These are phyloP conservation scores for Aaosphaeria pasadenensis DNA, from an alignment of 2,329 filamentous ascomycete genomes.

Conservation along the genomic window DNA sequence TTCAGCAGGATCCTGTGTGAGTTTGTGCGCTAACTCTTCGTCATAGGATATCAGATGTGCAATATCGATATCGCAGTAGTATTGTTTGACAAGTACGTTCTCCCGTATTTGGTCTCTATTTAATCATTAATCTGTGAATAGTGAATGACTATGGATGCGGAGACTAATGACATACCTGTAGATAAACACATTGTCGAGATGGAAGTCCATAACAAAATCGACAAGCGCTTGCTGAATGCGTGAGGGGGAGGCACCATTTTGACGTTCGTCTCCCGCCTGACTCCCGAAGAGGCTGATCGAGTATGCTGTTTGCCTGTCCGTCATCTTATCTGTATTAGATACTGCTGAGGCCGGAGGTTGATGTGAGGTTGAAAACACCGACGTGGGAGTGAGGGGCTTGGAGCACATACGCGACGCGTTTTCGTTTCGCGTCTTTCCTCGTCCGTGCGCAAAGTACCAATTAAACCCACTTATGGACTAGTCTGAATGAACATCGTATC, in stretches of 20 bases:
- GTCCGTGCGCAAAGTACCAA: no score
- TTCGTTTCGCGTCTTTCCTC: no score
- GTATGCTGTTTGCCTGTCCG: constrained; percentile 81
- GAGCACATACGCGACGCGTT: no score
- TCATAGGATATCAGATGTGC: constrained; percentile 94
- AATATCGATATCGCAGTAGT: constrained; percentile 94
- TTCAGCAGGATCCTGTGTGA: constrained; percentile 86
- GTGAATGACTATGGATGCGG: background rate
- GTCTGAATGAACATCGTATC: no score
- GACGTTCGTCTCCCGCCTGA: constrained; percentile 30
- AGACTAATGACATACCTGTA: constrained; percentile 60
- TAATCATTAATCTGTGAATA: constrained; percentile 33
- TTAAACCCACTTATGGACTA: no score
- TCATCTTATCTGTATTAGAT: constrained; percentile 16
- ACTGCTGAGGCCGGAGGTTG: background rate
- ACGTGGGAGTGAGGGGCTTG: no score
- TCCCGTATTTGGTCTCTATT: constrained; percentile 83
- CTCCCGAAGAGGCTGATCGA: constrained; percentile 73
- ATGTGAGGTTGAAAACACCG: no score
- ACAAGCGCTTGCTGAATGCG: constrained; percentile 73
- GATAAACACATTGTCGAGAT: constrained; percentile 89
- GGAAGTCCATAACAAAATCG: constrained; percentile 89
- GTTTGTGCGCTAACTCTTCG: constrained; percentile 86
- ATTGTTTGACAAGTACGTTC: constrained; percentile 91
- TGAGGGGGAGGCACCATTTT: constrained; percentile 30